Evolutionary conservation across 345 rosid genomes (phyloP).

Genomic region (Turnera subulata): DNA sequence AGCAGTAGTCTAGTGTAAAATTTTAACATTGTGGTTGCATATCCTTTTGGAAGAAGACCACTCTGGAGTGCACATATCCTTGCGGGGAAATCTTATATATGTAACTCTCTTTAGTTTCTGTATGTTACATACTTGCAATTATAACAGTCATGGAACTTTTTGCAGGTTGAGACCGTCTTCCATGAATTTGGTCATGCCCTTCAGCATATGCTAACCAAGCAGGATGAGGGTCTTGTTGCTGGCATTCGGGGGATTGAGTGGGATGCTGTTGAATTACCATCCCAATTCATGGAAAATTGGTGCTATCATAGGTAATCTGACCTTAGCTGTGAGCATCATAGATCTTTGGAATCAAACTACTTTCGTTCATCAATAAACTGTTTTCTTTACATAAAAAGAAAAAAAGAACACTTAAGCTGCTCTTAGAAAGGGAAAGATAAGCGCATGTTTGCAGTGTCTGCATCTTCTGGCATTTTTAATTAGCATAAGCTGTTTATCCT

Average conservation of each 20-base stretch:
- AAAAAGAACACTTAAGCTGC: not conserved
- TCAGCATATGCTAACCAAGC: conserved; percentile 90
- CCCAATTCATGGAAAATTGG: conserved; percentile 99
- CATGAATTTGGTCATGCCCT: conserved; percentile 98
- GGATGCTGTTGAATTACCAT: conserved; percentile 95
- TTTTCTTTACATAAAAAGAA: no score
- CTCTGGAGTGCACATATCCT: no score
- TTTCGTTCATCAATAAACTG: no score
- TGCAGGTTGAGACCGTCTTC: conserved; percentile 90
- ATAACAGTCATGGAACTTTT: conserved; percentile 6
- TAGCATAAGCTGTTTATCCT: no score
- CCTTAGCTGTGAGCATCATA: not conserved
- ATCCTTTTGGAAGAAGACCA: not conserved
- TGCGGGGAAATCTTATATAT: no score
- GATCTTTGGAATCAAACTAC: no score
- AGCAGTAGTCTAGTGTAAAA: no score
- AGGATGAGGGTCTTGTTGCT: conserved; percentile 88
- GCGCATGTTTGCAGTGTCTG: no score
- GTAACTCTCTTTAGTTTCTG: no score
- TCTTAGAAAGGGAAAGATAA: not conserved
- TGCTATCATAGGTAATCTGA: conserved; percentile 80
- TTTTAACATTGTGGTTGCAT: not conserved
- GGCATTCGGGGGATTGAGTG: conserved; percentile 86
- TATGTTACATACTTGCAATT: not conserved
- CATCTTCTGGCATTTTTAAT: no score